Evolutionary conservation across 768 basidiomycete species (phyloP).

Genomic region (Lentinus tigrinus): DNA sequence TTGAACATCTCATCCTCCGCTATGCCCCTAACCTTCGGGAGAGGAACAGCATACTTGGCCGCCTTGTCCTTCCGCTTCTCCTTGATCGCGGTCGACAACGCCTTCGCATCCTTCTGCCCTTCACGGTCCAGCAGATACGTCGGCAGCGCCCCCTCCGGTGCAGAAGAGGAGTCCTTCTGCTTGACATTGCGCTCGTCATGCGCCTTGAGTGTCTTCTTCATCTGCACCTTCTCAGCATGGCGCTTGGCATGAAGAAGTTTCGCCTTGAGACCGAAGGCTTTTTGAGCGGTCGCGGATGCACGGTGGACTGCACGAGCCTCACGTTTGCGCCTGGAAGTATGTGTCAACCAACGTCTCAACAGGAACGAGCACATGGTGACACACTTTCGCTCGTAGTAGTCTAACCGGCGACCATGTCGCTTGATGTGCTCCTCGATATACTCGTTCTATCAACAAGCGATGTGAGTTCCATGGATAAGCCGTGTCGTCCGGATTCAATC

Average conservation of each 20-base stretch:
- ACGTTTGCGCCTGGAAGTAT: conserved; percentile 64
- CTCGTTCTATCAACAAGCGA: conserved; percentile 68
- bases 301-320: conserved; percentile 77
- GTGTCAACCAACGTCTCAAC: not conserved
- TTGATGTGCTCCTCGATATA: conserved; percentile 99
- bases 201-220: conserved; percentile 99
- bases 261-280: conserved; percentile 94
- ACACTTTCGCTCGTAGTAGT: conserved; percentile 93
- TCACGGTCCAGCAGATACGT: conserved; percentile 96
- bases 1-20: conserved; percentile 99
- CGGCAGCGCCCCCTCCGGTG: conserved; percentile 89
- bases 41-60: conserved; percentile 93
- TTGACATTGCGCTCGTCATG: conserved; percentile 99
- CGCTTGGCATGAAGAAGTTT: conserved; percentile 97
- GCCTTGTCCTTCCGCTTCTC: conserved; percentile 99
- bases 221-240: conserved; percentile 95
- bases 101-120: conserved; percentile 97
- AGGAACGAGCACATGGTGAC: conserved; percentile 30
- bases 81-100: conserved; percentile 93
- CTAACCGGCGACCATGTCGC: conserved; percentile 92
- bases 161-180: conserved; percentile 78
- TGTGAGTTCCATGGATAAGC: conserved; percentile 13
- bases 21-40: conserved; percentile 96
- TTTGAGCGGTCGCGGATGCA: conserved; percentile 84
- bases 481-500: not conserved